A percentile compares a stretch with the other conserved stretches of the same genome.
phyloP scores from a whole-genome alignment of 2,329 filamentous ascomycete species.

The Camillea tinctor region DNA sequence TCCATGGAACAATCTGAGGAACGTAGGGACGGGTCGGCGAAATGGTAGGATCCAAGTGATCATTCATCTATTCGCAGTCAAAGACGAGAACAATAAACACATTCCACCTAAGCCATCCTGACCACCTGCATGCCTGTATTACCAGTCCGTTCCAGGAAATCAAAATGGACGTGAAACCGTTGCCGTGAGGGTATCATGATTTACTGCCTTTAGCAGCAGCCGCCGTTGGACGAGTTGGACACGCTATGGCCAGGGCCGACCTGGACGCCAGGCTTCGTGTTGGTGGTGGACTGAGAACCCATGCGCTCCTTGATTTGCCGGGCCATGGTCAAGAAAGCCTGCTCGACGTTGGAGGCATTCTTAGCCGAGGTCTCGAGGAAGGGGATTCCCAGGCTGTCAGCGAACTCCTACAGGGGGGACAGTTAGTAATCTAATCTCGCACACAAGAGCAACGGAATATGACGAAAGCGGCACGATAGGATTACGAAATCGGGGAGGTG shows the following conservation, averaged over 20 bases:
- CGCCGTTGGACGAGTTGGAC: constrained; percentile 77
- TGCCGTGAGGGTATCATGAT: constrained; percentile 31
- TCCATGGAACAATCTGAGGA: constrained; percentile 19
- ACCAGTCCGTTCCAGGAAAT: constrained; percentile 26
- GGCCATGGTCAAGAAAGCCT: constrained; percentile 99
- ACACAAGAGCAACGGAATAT: not conserved
- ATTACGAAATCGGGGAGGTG: not conserved
- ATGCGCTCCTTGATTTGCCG: constrained; percentile 99
- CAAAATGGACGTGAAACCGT: constrained; percentile 24
- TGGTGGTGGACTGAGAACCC: constrained; percentile 91
- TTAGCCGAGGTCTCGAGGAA: constrained; percentile 99
- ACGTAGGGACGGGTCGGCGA: constrained; percentile 12
- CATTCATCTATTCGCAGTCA: constrained; percentile 31
- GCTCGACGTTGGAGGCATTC: constrained; percentile 99
- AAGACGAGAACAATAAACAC: constrained; percentile 25
- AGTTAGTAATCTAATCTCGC: constrained; percentile 17
- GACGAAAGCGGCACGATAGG: not conserved
- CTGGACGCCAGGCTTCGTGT: constrained; percentile 97
- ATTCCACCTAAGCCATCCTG: constrained; percentile 25
- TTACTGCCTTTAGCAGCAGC: constrained; percentile 74
- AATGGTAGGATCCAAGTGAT: constrained; percentile 28
- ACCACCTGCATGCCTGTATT: constrained; percentile 27
- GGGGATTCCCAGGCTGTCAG: constrained; percentile 95
- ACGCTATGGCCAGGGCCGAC: constrained; percentile 94
- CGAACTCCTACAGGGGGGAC: constrained; percentile 76